Conservation (phyloP, 1,284 basidiomycete genomes). For the Malassezia sp. region DNA sequence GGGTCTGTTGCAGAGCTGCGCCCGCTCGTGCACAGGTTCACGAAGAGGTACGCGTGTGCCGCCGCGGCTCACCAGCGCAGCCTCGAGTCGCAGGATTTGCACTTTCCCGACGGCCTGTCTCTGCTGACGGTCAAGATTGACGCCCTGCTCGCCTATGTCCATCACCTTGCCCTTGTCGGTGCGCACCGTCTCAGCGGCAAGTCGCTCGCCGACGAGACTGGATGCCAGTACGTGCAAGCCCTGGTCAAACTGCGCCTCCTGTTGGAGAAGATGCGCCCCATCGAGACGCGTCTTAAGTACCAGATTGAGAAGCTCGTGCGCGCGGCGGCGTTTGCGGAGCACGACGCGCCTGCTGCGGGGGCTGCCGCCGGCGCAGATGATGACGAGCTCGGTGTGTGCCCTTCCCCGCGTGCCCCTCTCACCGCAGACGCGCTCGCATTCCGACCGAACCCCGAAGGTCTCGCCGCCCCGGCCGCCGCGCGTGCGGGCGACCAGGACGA, state of each 20-base stretch:
- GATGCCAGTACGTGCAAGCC: slow-evolving; percentile 21
- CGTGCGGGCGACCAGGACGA: background rate
- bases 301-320: slow-evolving; percentile 71
- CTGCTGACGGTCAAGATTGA: slow-evolving; percentile 80
- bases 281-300: slow-evolving; percentile 80
- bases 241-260: slow-evolving; percentile 32
- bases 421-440: slow-evolving; percentile 74
- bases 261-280: slow-evolving; percentile 49
- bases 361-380: slow-evolving; percentile 49
- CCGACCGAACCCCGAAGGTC: slow-evolving; percentile 63
- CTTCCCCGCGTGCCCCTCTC: too few species aligned
- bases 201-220: slow-evolving; percentile 16
- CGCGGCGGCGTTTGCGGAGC: slow-evolving; percentile 21
- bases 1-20: background rate
- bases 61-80: background rate
- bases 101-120: slow-evolving; percentile 63
- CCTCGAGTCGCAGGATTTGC: slow-evolving; percentile 7
- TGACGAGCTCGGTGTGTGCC: slow-evolving; percentile 51
- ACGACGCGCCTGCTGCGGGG: slow-evolving; percentile 51
- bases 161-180: slow-evolving; percentile 60
- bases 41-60: background rate
- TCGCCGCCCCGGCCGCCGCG: background rate
- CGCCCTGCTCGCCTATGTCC: slow-evolving; percentile 72
- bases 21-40: background rate
- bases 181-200: slow-evolving; percentile 26